Evolutionary conservation across 2,329 filamentous ascomycete species (phyloP).

Genomic region (Mycosphaerella arachidis): DNA sequence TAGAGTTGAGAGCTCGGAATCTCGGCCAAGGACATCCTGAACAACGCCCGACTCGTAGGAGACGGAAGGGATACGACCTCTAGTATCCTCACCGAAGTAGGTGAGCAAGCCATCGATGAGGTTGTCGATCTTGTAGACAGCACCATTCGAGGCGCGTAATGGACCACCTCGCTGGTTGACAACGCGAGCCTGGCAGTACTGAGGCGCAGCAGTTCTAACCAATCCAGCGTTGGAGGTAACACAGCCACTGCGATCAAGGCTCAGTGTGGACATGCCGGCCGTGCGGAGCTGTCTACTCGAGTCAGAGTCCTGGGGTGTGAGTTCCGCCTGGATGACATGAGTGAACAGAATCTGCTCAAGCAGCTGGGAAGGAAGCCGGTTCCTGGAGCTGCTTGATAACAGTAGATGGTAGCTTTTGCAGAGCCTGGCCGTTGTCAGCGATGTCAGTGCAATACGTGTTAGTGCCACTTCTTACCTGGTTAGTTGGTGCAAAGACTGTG

Average conservation of each 20-base stretch:
- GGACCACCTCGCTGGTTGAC: slow-evolving; percentile 4
- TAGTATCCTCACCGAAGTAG: slow-evolving; percentile 11
- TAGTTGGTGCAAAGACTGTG: slow-evolving; percentile 16
- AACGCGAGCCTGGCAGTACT: not conserved
- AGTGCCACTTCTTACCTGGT: slow-evolving; percentile 1
- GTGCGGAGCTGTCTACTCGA: not conserved
- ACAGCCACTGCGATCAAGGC: not conserved
- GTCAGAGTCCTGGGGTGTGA: not conserved
- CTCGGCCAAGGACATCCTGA: slow-evolving; percentile 2
- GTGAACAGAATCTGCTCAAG: not conserved
- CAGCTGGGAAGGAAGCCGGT: not conserved
- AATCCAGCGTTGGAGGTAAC: not conserved
- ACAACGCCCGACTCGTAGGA: slow-evolving; percentile 9
- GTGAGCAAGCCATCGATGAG: slow-evolving; percentile 11
- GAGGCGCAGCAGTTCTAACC: not conserved
- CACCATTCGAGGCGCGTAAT: slow-evolving; percentile 13
- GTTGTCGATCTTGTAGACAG: slow-evolving; percentile 14
- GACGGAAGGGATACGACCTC: not conserved
- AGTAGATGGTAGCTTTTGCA: not conserved
- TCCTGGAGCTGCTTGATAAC: not conserved
- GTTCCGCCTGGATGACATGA: not conserved
- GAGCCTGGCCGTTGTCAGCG: not conserved
- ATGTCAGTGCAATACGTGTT: too few relatives aligned
- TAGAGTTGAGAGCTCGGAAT: slow-evolving; percentile 7
- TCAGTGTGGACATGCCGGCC: not conserved